Percentiles rank a stretch among this genome's conserved stretches.
Conservation (phyloP, 441 rosid species). For the Erodium trifolium region DNA sequence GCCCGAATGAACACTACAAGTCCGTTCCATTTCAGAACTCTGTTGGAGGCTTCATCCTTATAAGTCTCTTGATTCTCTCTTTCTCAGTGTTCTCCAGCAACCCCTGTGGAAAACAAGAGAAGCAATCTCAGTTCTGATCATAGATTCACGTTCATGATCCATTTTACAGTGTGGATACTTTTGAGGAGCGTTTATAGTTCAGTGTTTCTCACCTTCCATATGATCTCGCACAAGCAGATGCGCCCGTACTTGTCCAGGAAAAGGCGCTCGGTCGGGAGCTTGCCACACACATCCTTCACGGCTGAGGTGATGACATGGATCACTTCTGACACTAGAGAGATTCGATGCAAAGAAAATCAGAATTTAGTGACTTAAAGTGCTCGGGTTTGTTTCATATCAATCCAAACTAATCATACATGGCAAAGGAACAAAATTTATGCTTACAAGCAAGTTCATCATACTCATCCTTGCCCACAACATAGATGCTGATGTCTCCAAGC, state of each 20-base stretch:
- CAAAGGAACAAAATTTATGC: constrained; percentile 17
- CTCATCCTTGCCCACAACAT: constrained; percentile 83
- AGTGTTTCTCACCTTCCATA: constrained; percentile 55
- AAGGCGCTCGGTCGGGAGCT: constrained; percentile 82
- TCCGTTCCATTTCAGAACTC: constrained; percentile 1
- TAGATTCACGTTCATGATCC: background rate
- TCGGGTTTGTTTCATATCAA: background rate
- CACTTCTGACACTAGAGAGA: constrained; percentile 64
- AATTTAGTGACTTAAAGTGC: too few relatives aligned
- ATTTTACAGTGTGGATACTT: too few relatives aligned
- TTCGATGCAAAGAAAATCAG: background rate
- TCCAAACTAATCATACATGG: background rate
- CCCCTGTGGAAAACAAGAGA: constrained; percentile 11
- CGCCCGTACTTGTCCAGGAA: constrained; percentile 87
- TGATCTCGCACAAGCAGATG: constrained; percentile 85
- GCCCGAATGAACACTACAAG: too few relatives aligned
- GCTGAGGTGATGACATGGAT: constrained; percentile 74
- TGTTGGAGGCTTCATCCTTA: constrained; percentile 24
- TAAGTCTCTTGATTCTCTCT: constrained; percentile 21
- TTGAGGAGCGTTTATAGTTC: too few relatives aligned
- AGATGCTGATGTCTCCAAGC: constrained; percentile 86
- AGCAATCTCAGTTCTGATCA: background rate
- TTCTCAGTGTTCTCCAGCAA: constrained; percentile 25
- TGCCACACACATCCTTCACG: constrained; percentile 83
- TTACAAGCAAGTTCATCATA: constrained; percentile 96